These are phyloP conservation scores for Solanum neorickii DNA, from an alignment of 257 asterid genomes.

Conservation along the genomic window DNA sequence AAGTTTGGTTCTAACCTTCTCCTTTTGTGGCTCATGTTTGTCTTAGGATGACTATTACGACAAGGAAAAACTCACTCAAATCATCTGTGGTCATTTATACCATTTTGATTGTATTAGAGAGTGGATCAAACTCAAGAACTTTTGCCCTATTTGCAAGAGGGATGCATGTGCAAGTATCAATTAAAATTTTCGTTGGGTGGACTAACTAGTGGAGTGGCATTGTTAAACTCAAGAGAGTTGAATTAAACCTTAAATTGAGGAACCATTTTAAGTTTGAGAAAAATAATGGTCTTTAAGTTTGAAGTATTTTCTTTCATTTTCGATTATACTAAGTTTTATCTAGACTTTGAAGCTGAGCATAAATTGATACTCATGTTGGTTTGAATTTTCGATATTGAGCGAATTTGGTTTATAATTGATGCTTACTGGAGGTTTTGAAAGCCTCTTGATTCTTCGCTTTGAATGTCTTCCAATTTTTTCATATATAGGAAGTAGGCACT, in stretches of 20 bases:
- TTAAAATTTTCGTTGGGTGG: background rate
- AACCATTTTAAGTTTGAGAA: background rate
- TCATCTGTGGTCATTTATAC: background rate
- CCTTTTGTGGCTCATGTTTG: background rate
- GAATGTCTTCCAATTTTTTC: too few relatives aligned
- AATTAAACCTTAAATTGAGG: background rate
- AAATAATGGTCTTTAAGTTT: background rate
- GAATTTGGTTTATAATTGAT: background rate
- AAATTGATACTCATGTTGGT: background rate
- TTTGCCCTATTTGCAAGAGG: background rate
- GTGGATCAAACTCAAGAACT: background rate
- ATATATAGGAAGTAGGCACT: too few relatives aligned
- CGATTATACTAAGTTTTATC: background rate
- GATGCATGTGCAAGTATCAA: background rate
- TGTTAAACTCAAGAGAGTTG: background rate
- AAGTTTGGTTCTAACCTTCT: background rate
- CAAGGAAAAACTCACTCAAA: background rate
- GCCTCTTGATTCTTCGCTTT: too few relatives aligned
- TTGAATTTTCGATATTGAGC: background rate
- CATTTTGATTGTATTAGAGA: background rate
- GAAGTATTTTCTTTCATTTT: background rate
- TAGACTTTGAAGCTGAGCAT: background rate
- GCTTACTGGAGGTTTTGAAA: too few relatives aligned
- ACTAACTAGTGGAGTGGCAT: background rate
- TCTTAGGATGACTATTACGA: background rate